Base-by-base conservation (phyloP, 2,329 filamentous ascomycete species). In the Rutstroemia sp. region DNA sequence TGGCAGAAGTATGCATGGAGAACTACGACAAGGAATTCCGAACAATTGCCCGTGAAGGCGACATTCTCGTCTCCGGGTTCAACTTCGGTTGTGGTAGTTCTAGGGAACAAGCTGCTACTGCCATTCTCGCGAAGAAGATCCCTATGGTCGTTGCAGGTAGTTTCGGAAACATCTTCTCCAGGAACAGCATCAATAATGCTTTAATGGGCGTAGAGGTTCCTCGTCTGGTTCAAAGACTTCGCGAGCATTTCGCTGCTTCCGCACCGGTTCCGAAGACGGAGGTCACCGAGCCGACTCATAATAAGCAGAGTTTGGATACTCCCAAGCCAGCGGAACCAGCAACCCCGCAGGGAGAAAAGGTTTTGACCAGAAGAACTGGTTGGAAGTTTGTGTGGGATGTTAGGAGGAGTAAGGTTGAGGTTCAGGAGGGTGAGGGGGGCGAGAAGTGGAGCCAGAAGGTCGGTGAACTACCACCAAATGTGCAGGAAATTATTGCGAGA, bases 1-100 rank as follows among this genome's bases (percentile, higher is more conserved):
- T 97, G 92, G 89, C 90, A 0, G 76, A 88, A 62, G 91, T 92
- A 0, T 92, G 88, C 72, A 96, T 97, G 91, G 81, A 87, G 69
- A 97, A 97, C 77, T 97, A 96, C 73, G 92, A 97, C 69, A 73
- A 79, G 0, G 69, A 76, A 0, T 96, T 96, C 69, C 71, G 77
- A 9, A 70, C 73, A 1, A 76, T 85, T 38, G 85, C 87, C 47
- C 79, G 80, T 61, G 68, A 81, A 0, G 84, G 83, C 49, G 92
- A 97, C 65, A 89, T 96, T 54, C 80, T 96, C 1, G 91, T 96
- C 0, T 74, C 85, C 0, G 91, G 91, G 34, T 94, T 85, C 76
- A 95, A 95, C 75, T 96, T 96, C 68, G 92, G 92, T 48, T 90
- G 85, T 63, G 91, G 91, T 17, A 83, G 77, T 56, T 90, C 84